Base-by-base conservation (phyloP, 2,329 filamentous ascomycete genomes). In the Huntiella bhutanensis region DNA sequence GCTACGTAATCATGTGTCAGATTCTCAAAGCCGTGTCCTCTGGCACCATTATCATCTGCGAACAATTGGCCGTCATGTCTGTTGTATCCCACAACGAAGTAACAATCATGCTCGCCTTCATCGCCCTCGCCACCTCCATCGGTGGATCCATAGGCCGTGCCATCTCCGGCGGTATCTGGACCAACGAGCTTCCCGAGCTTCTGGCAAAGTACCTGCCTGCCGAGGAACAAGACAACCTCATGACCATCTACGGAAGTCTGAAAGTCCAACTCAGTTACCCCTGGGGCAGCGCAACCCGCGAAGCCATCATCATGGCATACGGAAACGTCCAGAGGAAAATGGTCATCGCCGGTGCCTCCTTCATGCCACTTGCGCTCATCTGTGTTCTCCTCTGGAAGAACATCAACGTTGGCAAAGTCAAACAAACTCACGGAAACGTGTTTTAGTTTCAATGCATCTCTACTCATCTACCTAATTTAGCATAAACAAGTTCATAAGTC, bases 81-180 rank as follows among this genome's bases (percentile, higher is more conserved):
- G 72, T 69, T 1, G 66, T 68, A 1, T 67, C 67, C n/a, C 75
- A 80, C 52, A 67, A 76, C 53, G 67, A 77, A 54, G 64, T 80
- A 4, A 71, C 75, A 17, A 68, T 70, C 12, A 67, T 73, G 22
- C 66, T 78, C n/a, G 73, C 75, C 8, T 63, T 82, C 48, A 66
- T 75, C 47, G 66, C 71, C 15, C 67, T 81, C 4, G 72, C 75
- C 33, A 66, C 71, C 52, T 70, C 69, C 50, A 67, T 80, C 49
- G 77, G 76, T 36, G 68, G 67, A 15, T 72, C 74, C 1, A 61
- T 78, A 4, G 76, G 75, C 1, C 66, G 64, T 2, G 41, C 5
- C 69, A 75, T 5, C 67, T 82, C 41, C 69, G 77, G 1, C 69
- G 68, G 0, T 75, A 73, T 82, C 51, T 82, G 77, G 77, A 73